Evolutionary conservation across 768 basidiomycete species (phyloP), one percentile per base, ranked within the genome.

Genomic region (Collybia mongolica): DNA sequence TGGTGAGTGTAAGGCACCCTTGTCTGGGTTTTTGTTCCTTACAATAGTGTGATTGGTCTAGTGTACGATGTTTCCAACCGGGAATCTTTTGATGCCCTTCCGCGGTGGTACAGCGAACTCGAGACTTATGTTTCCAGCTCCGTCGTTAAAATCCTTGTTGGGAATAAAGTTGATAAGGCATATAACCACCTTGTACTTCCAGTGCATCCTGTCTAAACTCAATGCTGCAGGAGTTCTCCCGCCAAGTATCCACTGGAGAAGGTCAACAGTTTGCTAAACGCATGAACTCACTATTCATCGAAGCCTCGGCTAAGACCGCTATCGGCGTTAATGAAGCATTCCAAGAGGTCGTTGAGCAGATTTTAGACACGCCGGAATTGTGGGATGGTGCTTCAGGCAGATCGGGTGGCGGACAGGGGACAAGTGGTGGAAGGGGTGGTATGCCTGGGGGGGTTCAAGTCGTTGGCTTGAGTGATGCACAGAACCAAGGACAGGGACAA

Each of bases 21-120:
- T 14, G 17, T 6, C n/a, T 43, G 9, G n/a, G n/a, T 6, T 41
- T 5, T 15, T 26, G 12, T 19, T 20, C 11, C 44, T 29, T 29
- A 38, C 36, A 23, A 39, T 42, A 9, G 15, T 20, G 6, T 38
- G 18, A 46, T 17, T 2, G n/a, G 20, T 2, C 18, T 62, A 94
- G 96, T 98, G 3, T 99, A 98, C 68, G 97, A 98, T 68, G 92
- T 98, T 29, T 81, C 95, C 6, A 93, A 87, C 57, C 81, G 93
- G 28, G 89, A 92, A 66, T 91, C 93, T 0, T 98, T 95, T 63
- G 93, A 98, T 18, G 90, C 93, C 7, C 81, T 98, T n/a, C 87
- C 93, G 14, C 78, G 86, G 51, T 99, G 97, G 97, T 87, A 82
- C 64, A 81, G 82, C 44, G 95, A 98, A 64, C 83, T 98, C 5